Base-by-base conservation (phyloP, 208 protist genomes). In the Trypanosoma avium region DNA sequence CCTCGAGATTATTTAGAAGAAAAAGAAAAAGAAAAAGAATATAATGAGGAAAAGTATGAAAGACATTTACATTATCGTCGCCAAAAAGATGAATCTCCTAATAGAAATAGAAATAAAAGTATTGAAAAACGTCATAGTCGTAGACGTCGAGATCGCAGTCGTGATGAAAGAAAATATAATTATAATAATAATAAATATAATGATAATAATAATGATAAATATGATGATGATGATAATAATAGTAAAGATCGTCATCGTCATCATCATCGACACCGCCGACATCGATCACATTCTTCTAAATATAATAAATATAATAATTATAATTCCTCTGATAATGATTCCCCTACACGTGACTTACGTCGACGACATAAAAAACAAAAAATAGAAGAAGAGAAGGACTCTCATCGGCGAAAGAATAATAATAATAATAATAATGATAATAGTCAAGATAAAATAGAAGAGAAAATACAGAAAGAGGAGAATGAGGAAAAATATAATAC, bases 251-350 rank as follows among this genome's bases (percentile, higher is more conserved):
- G 38, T 48, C 47, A 60, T 52, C 58, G 46, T 22, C 56, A 36
- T 67, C 50, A 32, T 29, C 26, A 19, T 26, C 62, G 68, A 24
- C 48, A 60, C 5, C 54, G 54, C 10, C 54, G 36, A 48, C 33
- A 60, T 60, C 33, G 45, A 26, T 47, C 17, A 3, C n/a, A 24
- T 12, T 24, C 32, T 13, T 1, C 15, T 17, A 27, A 33, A 43
- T 33, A 24, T 48, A 12, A 48, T 5, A n/a, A 48, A 21, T 48
- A 5, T 19, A 5, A 48, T n/a, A 5, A n/a, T 48, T 19, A 48
- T 5, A 48, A n/a, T 48, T n/a, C 6, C 43, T 7, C 4, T 17
- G 36, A 29, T 19, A 33, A 22, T 46, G 21, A 48, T 30, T 19
- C 4, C 12, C 36, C 49, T 27, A 36, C 27, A 7, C 48, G 36